Evolutionary conservation across 805 yeast genomes (phyloP).

Genomic region (Vanderwaltozyma verrucispora): DNA sequence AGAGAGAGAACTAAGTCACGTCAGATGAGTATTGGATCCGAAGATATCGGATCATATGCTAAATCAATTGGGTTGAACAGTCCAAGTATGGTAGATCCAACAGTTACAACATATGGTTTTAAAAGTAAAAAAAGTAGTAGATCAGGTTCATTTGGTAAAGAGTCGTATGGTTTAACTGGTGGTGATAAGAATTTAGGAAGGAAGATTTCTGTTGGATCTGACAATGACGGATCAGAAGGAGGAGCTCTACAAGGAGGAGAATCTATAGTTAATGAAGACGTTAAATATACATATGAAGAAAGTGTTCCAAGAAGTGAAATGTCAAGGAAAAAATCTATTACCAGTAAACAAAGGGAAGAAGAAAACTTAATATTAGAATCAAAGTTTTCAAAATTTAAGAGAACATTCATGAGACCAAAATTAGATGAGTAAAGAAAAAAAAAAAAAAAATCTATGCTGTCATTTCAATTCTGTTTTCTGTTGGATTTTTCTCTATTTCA

Average conservation of each 20-base stretch:
- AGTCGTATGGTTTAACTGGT: background rate
- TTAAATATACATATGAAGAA: background rate
- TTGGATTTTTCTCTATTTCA: too few relatives aligned
- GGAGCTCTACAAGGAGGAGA: background rate
- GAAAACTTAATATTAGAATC: background rate
- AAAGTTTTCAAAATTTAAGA: constrained; percentile 1
- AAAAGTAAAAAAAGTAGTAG: constrained; percentile 2
- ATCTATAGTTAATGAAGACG: background rate
- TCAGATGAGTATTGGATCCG: constrained; percentile 7
- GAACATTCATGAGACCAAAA: constrained; percentile 4
- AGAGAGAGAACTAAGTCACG: constrained; percentile 1
- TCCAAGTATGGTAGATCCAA: constrained; percentile 24
- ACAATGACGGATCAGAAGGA: background rate
- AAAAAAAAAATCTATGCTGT: too few relatives aligned
- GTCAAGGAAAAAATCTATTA: background rate
- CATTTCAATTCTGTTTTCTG: too few relatives aligned
- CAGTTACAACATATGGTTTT: constrained; percentile 20
- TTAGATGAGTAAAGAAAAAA: background rate
- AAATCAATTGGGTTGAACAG: constrained; percentile 11
- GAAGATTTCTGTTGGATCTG: background rate
- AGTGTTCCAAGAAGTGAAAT: constrained; percentile 3
- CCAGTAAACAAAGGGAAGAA: background rate
- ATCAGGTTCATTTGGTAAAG: background rate
- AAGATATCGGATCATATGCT: constrained; percentile 11
- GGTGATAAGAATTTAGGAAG: background rate